These are phyloP conservation scores for Balansia obtecta DNA, from an alignment of 2,329 filamentous ascomycete species.

Conservation along the genomic window DNA sequence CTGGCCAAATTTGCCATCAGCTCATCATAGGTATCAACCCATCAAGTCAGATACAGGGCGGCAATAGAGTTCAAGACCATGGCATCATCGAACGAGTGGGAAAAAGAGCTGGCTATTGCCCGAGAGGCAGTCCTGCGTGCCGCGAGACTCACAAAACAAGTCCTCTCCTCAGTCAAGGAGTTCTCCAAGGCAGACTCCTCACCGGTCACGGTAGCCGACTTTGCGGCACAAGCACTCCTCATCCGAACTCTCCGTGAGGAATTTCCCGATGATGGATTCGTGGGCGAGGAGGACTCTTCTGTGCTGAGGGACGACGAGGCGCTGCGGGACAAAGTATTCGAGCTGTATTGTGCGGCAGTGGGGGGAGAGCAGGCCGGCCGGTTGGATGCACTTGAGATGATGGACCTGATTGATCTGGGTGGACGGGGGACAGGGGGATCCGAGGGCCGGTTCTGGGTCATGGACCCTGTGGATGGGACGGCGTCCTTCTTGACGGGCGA, in stretches of 20 bases:
- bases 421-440: constrained; percentile 25
- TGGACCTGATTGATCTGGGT: constrained; percentile 49
- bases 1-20: too few relatives aligned
- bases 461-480: constrained; percentile 55
- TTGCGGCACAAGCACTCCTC: constrained; percentile 49
- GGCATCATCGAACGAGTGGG: constrained; percentile 8
- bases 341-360: constrained; percentile 29
- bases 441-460: constrained; percentile 40
- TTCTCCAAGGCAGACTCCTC: constrained; percentile 45
- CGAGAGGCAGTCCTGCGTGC: constrained; percentile 40
- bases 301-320: constrained; percentile 34
- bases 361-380: constrained; percentile 1
- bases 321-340: constrained; percentile 42
- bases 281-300: constrained; percentile 48
- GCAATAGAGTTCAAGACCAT: background rate
- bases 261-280: constrained; percentile 44
- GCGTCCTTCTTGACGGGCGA: constrained; percentile 46
- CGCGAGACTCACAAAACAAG: constrained; percentile 41
- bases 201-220: constrained; percentile 52
- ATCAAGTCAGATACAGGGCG: too few relatives aligned
- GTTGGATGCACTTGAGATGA: constrained; percentile 39
- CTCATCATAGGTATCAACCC: too few relatives aligned
- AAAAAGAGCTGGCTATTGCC: constrained; percentile 20
- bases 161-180: constrained; percentile 29
- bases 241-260: constrained; percentile 40